These are phyloP conservation scores for Ophiostoma himal-ulmi DNA, from an alignment of 2,329 filamentous ascomycete species.

Conservation along the genomic window DNA sequence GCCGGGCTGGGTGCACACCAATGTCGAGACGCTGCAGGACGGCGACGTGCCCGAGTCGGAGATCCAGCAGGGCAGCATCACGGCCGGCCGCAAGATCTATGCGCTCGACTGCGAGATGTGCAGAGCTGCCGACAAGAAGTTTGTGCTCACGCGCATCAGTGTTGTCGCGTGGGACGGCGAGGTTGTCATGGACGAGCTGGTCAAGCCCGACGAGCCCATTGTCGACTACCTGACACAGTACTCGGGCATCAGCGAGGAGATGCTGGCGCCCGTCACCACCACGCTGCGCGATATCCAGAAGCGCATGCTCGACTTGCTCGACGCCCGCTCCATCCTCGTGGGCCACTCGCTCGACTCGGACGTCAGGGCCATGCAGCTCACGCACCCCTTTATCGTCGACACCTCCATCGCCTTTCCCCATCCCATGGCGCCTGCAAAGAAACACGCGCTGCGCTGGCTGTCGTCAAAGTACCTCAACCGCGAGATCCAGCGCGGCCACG, in stretches of 20 bases:
- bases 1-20: slow-evolving; percentile 77
- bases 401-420: slow-evolving; percentile 88
- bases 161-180: slow-evolving; percentile 79
- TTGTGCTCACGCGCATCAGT: slow-evolving; percentile 83
- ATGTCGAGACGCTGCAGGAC: slow-evolving; percentile 60
- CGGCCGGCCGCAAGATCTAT: slow-evolving; percentile 70
- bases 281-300: slow-evolving; percentile 76
- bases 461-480: slow-evolving; percentile 77
- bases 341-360: slow-evolving; percentile 81
- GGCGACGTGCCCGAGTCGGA: slow-evolving; percentile 62
- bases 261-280: slow-evolving; percentile 77
- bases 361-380: slow-evolving; percentile 74
- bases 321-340: slow-evolving; percentile 65
- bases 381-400: slow-evolving; percentile 90
- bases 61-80: slow-evolving; percentile 75
- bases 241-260: slow-evolving; percentile 85
- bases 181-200: slow-evolving; percentile 79
- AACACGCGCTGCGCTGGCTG: slow-evolving; percentile 85
- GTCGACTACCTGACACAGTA: slow-evolving; percentile 86
- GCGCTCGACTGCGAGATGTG: slow-evolving; percentile 98
- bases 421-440: slow-evolving; percentile 79
- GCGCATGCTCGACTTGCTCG: slow-evolving; percentile 65
- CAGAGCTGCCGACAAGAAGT: slow-evolving; percentile 71
- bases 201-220: slow-evolving; percentile 84
- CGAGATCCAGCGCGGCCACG: slow-evolving; percentile 77